Conservation (phyloP, 768 basidiomycete species). For the Mycena haematopus region DNA sequence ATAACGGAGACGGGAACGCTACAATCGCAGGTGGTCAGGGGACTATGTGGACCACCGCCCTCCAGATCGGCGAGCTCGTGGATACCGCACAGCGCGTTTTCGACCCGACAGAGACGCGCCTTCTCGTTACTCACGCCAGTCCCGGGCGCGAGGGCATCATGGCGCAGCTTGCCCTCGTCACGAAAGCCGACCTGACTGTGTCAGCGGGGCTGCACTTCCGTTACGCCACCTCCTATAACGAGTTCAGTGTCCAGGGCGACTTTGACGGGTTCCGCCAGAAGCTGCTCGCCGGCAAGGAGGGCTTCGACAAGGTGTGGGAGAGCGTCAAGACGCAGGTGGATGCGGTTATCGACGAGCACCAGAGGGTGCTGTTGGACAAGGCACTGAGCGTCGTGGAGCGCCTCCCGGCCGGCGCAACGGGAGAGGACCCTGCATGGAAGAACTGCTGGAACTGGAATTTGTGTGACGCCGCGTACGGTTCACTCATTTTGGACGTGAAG, state of each 20-base stretch:
- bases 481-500: conserved; percentile 85
- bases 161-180: conserved; percentile 84
- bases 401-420: conserved; percentile 67
- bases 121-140: conserved; percentile 91
- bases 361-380: conserved; percentile 88
- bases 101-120: conserved; percentile 91
- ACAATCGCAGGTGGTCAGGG: conserved; percentile 99
- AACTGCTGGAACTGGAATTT: conserved; percentile 99
- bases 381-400: conserved; percentile 85
- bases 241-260: conserved; percentile 91
- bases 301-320: conserved; percentile 94
- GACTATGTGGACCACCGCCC: conserved; percentile 98
- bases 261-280: conserved; percentile 89
- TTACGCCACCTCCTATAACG: conserved; percentile 95
- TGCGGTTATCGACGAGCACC: conserved; percentile 87
- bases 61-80: conserved; percentile 97
- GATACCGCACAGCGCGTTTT: conserved; percentile 96
- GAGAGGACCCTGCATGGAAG: conserved; percentile 96
- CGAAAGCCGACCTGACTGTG: conserved; percentile 94
- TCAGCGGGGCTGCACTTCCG: conserved; percentile 98
- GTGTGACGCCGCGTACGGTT: conserved; percentile 94
- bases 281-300: conserved; percentile 75
- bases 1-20: conserved; percentile 90
- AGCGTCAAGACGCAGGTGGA: conserved; percentile 92
- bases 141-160: conserved; percentile 94